Base-by-base conservation (phyloP, 1,284 basidiomycete genomes). In the Blastosporella zonata region DNA sequence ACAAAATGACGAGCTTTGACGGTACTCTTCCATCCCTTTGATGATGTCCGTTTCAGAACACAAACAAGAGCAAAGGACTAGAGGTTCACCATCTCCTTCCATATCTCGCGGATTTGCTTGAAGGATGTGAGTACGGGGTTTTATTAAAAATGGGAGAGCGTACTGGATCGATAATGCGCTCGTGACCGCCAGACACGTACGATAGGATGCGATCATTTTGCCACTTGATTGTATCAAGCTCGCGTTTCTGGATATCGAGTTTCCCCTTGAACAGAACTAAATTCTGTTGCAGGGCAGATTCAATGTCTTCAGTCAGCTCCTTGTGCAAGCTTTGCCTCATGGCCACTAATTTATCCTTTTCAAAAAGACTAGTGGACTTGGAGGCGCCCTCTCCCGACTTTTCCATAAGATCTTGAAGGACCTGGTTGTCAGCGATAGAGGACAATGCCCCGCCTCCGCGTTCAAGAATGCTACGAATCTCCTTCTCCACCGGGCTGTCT, bases 1-100 rank as follows among this genome's bases (percentile, higher is more conserved):
- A 62, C 63, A 43, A 65, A 64, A 28, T 60, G 59, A 12, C 59
- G 57, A 8, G 61, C 60, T 49, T 64, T 63, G 13, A 63, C 60
- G 43, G 56, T 60, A 7, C 55, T 53, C 43, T 62, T 65, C 62
- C 61, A 65, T 5, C 55, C 55, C 57, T 60, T 2, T 5, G 9
- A 15, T n/a, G n/a, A n/a, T n/a, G n/a, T n/a, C n/a, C n/a, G 15
- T 7, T 27, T 27, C 5, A 6, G 6, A 27, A 28, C 6, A 10
- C 12, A 20, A 3, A 29, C n/a, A 12, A 42, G 9, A 17, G 10
- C 25, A n/a, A 31, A 31, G 9, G 8, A 9, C 6, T 31, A n/a
- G 23, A 33, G 6, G 13, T 13, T n/a, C 25, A 52, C 50, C 43
- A 46, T 49, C 2, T 49, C 27, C 17, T 18, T 33, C 47, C 51